Base-by-base conservation (phyloP, 495 filamentous ascomycete species). In the Penicillium cataractarum region DNA sequence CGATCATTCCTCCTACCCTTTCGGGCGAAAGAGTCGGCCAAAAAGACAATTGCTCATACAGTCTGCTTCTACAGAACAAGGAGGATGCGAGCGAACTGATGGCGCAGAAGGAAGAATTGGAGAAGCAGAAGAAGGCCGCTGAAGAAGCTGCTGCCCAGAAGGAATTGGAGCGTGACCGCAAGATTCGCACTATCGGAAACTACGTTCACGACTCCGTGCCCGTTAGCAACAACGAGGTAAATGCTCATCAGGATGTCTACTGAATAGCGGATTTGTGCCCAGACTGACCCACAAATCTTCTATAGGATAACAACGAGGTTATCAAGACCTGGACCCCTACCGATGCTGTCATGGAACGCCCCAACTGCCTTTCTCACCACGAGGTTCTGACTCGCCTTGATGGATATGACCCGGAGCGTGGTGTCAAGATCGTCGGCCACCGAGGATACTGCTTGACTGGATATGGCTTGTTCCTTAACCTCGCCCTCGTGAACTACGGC, bases 361-460 rank as follows among this genome's bases (percentile, higher is more conserved):
- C 82, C 32, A 77, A 87, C 57, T 86, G 87, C 61, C 86, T 96
- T 35, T 96, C 92, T 51, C 95, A 99, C 76, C 95, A 99, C 76
- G 95, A 98, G 73, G 93, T 99, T 46, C 84, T 99, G 57, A 84
- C 88, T 27, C 84, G 90, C 35, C 77, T 98, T 37, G 92, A 94
- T 66, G 95, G 95, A 29, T 97, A 96, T 71, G 96, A 99, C 69
- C 90, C 93, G 1, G 93, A 97, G 68, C 86, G 95, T 59, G 94
- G 93, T 57, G 90, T 92, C 56, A 97, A 97, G 82, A 85, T 99
- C 62, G 95, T 96, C 27, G 95, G 95, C 29, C 95, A 99, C 72
- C 87, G 95, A 58, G 95, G 95, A 39, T 98, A 98, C 75, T 97
- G 94, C 75, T 75, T 98, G 67, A 91, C 86, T 53, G 87, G 86